These are phyloP conservation scores for Selaginella tamariscina DNA, from an alignment of 75 land plant species.

Conservation along the genomic window DNA sequence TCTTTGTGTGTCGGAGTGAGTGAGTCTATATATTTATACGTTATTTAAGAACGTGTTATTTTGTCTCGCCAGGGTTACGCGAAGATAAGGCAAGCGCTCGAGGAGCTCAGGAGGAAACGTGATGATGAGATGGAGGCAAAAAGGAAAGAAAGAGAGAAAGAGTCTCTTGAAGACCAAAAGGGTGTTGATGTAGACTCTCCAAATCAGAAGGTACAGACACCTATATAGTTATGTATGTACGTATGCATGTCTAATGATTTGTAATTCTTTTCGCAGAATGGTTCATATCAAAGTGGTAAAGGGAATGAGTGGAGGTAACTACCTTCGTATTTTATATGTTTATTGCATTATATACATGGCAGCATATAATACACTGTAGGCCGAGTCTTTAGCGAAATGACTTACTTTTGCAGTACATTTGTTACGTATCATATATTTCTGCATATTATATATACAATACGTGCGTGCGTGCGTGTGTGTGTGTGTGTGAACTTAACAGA, in stretches of 20 bases:
- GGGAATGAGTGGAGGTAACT: neutral
- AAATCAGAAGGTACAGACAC: conserved; percentile 15
- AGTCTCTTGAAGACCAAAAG: neutral
- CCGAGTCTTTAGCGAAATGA: too few relatives aligned
- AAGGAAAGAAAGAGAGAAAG: conserved; percentile 15
- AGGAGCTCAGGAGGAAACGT: conserved; percentile 25
- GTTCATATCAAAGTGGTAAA: neutral
- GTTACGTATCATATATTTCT: neutral
- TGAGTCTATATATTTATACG: too few relatives aligned
- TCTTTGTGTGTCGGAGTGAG: too few relatives aligned
- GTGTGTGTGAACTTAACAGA: neutral
- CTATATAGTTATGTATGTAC: conserved; percentile 6
- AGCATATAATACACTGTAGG: too few relatives aligned
- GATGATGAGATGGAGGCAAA: conserved; percentile 23
- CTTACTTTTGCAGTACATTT: neutral
- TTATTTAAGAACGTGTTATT: too few relatives aligned
- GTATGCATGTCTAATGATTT: neutral
- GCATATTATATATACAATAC: neutral
- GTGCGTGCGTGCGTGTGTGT: neutral
- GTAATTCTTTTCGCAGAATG: neutral
- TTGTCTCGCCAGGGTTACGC: conserved; percentile 27
- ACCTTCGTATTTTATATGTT: too few relatives aligned
- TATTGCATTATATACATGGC: too few relatives aligned
- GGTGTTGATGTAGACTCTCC: neutral
- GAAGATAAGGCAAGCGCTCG: conserved; percentile 22